Base-by-base conservation (phyloP, 352 stramenopile genomes). In the Salisapilia sapeloensis region DNA sequence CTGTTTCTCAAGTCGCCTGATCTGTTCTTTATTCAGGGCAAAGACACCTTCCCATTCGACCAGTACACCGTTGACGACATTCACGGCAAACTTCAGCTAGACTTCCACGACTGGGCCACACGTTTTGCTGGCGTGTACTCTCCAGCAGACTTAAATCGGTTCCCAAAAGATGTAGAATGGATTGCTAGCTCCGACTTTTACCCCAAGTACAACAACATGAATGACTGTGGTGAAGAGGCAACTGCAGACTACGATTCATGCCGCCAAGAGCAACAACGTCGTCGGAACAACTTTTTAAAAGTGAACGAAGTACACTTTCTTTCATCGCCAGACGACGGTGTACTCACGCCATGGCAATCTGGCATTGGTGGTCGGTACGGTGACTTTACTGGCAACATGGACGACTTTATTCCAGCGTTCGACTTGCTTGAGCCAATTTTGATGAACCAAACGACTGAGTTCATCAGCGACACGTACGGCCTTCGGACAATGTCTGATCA, bases 231-330 rank as follows among this genome's bases (percentile, higher is more conserved):
- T 16, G 15, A 20, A 4, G 19, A 28, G n/a, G n/a, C n/a, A n/a
- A n/a, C n/a, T n/a, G n/a, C n/a, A n/a, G 40, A 42, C 21, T 18
- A 34, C 13, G 13, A 29, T 14, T 50, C 33, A 29, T 31, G 30
- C 4, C 29, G 21, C 3, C 24, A 33, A 2, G 38, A 56, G n/a
- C 37, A 54, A 21, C 24, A 42, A 15, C 49, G 53, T 17, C 56
- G 50, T 19, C 55, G 51, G 15, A 21, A 24, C 40, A 74, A 74
- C 40, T 66, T 61, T 36, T 37, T 50, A 16, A 48, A 42, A 10
- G 30, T 65, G 19, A 41, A 42, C 18, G 33, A 38, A 6, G 56
- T 50, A 0, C 45, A 64, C 28, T 66, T 64, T 38, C 61, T 74
- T 24, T 47, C 43, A 0, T 54, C 53, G 0, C 39, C 50, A 8